Conservation (phyloP, 2,329 filamentous ascomycete genomes). For the Neocucurbitaria cava region DNA sequence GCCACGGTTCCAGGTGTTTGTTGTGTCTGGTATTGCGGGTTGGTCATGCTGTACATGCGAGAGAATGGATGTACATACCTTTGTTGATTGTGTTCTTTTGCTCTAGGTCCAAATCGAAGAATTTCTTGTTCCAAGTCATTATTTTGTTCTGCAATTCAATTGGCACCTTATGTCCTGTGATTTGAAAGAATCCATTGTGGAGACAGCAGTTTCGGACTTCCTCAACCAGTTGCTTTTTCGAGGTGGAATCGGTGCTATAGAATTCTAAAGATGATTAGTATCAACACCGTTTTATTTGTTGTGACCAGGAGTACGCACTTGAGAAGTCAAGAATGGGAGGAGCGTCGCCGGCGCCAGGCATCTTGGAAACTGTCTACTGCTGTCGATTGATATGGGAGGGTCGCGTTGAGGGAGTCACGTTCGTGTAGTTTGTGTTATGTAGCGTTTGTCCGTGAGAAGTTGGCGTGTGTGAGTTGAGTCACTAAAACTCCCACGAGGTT, state of each 20-base stretch:
- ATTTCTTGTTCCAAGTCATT: conserved; percentile 49
- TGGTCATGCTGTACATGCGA: not conserved
- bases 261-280: conserved; percentile 26
- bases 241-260: conserved; percentile 29
- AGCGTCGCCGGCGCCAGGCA: conserved; percentile 29
- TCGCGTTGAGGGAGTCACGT: not conserved
- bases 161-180: conserved; percentile 52
- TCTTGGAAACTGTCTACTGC: conserved; percentile 5
- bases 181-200: conserved; percentile 56
- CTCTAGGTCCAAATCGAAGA: conserved; percentile 51
- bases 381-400: not conserved
- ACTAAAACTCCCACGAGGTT: not conserved
- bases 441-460: no score
- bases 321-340: conserved; percentile 39
- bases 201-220: conserved; percentile 40
- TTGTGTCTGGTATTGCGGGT: conserved; percentile 28
- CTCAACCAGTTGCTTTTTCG: conserved; percentile 35
- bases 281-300: not conserved
- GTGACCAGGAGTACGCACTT: conserved; percentile 12
- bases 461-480: not conserved
- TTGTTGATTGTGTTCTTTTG: conserved; percentile 52
- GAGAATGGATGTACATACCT: conserved; percentile 21
- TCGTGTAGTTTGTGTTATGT: not conserved
- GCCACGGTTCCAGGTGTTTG: conserved; percentile 52
- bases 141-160: conserved; percentile 47